Base-by-base conservation (phyloP, 257 asterid genomes). In the Solanum verrucosum region DNA sequence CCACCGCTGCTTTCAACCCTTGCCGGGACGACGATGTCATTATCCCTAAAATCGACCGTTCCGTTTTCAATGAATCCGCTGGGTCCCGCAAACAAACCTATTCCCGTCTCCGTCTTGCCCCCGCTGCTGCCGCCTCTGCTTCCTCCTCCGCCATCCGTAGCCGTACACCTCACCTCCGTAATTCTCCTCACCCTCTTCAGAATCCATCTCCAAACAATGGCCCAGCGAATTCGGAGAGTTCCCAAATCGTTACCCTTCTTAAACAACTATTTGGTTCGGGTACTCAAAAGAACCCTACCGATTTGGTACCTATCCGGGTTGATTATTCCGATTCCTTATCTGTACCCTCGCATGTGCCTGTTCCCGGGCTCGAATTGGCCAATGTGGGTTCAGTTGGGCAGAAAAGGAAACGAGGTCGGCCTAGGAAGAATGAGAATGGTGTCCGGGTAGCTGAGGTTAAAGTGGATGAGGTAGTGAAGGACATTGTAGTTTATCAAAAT, bases 1-100 rank as follows among this genome's bases (percentile, higher is more conserved):
- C 97, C n/a, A 87, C 95, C 35, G 77, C 93, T 72, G 88, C 92
- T 86, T 88, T 89, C 89, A 92, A 94, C 87, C 92, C 95, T 85
- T 85, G 85, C 72, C 93, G 95, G 52, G 88, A 90, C 38, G 96
- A 95, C 86, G 98, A 96, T 84, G 93, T 93, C 87, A 95, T 94
- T 21, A 93, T 93, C 70, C 98, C 98, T 40, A 93, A 92, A 86
- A 93, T 96, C 25, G 98, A 96, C 88, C 98, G 98, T 49, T 90
- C 97, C 88, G 95, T 96, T 82, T 96, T 96, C 94, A 95, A 96
- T 44, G 98, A 96, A 89, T 94, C 98, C 70, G 96, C 96, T 68
- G 98, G 98, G 34, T 94, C 98, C 42, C 94, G 98, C 25, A 95
- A 95, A 78, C 98, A 96, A 82, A 96, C 98, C 16, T 96, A 94